A percentile compares a stretch with the other conserved stretches of the same genome.
Evolutionary conservation across 2,329 filamentous ascomycete genomes (phyloP).

Genomic region (Intubia oerlemansii): DNA sequence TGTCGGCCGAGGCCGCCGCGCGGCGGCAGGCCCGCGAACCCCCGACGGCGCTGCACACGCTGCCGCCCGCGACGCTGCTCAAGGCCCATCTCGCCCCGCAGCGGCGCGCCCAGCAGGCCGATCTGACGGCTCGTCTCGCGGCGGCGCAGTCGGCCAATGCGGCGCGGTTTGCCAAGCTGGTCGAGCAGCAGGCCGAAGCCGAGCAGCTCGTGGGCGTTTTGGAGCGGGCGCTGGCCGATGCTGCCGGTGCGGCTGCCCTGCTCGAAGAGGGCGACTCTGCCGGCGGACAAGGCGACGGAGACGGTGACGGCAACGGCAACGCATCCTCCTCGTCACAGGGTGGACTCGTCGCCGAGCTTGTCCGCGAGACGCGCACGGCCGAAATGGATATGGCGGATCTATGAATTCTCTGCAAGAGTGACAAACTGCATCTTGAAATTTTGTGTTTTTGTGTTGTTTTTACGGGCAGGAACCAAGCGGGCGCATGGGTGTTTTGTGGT

Average conservation of each 20-base stretch:
- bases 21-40: conserved; percentile 15
- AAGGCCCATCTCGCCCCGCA: conserved; percentile 32
- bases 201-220: conserved; percentile 25
- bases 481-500: too few relatives aligned
- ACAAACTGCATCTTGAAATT: too few relatives aligned
- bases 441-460: too few relatives aligned
- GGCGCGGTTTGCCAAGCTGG: conserved; percentile 26
- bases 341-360: conserved; percentile 26
- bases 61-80: conserved; percentile 29
- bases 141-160: conserved; percentile 36
- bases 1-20: conserved; percentile 27
- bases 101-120: conserved; percentile 28
- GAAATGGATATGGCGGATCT: conserved; percentile 23
- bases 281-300: background rate
- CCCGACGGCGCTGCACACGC: conserved; percentile 24
- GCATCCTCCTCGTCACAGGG: too few relatives aligned
- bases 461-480: too few relatives aligned
- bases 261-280: conserved; percentile 17
- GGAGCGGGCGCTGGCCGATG: conserved; percentile 30
- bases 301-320: background rate
- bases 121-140: conserved; percentile 34
- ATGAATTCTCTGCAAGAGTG: too few relatives aligned
- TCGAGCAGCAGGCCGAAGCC: conserved; percentile 32
- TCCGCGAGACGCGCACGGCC: conserved; percentile 24
- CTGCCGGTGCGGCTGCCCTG: conserved; percentile 28